Percentiles rank a stretch among this genome's conserved stretches.
These are phyloP conservation scores for Bidens hawaiensis DNA, from an alignment of 140 eudicot species.

Conservation along the genomic window DNA sequence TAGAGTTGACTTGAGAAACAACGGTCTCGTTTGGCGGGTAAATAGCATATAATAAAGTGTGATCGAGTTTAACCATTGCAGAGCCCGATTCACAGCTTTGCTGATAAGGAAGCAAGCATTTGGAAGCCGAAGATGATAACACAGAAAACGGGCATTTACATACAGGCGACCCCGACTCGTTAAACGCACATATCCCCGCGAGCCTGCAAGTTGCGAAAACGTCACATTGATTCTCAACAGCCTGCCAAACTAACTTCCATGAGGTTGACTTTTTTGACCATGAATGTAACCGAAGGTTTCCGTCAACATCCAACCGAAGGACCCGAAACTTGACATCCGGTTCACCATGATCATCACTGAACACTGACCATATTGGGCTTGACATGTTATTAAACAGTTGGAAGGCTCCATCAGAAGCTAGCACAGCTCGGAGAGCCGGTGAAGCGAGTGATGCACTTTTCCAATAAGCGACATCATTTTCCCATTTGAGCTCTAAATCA, in stretches of 20 bases:
- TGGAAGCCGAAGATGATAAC: constrained; percentile 24
- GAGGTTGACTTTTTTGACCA: constrained; percentile 46
- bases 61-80: constrained; percentile 39
- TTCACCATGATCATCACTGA: constrained; percentile 53
- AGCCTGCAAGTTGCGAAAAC: constrained; percentile 62
- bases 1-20: constrained; percentile 31
- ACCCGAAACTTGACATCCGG: constrained; percentile 48
- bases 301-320: constrained; percentile 58
- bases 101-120: constrained; percentile 58
- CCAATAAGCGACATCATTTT: constrained; percentile 49
- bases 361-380: constrained; percentile 51
- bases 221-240: constrained; percentile 56
- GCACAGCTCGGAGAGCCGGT: constrained; percentile 29
- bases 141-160: constrained; percentile 56
- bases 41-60: constrained; percentile 48
- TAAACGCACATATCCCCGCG: constrained; percentile 45
- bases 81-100: constrained; percentile 48
- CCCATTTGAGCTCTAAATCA: constrained; percentile 62
- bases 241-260: constrained; percentile 68
- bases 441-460: constrained; percentile 26
- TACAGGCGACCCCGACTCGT: constrained; percentile 35
- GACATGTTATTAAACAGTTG: constrained; percentile 47
- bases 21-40: constrained; percentile 63
- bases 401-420: constrained; percentile 47
- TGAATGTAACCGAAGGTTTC: constrained; percentile 58